Percentiles rank a stretch among this genome's conserved stretches.
Evolutionary conservation across 495 filamentous ascomycete genomes (phyloP).

Genomic region (Penicillium simplicissimum): DNA sequence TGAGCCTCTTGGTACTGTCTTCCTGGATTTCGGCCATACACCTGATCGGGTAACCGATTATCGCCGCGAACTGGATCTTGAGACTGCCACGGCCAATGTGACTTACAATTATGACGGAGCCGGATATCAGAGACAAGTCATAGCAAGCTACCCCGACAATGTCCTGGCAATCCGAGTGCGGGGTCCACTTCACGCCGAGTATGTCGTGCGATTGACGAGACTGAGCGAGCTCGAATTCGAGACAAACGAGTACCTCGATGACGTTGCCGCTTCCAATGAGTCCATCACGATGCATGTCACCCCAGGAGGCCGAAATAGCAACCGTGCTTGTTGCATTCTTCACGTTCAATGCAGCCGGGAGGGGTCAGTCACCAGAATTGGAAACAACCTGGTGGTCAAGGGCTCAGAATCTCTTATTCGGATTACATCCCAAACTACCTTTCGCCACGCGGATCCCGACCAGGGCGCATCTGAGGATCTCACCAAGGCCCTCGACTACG

Average conservation of each 20-base stretch:
- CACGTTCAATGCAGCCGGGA: conserved; percentile 25
- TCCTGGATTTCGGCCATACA: conserved; percentile 47
- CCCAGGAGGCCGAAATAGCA: conserved; percentile 37
- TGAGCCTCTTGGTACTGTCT: conserved; percentile 47
- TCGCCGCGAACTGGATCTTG: conserved; percentile 46
- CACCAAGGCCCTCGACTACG: conserved; percentile 20
- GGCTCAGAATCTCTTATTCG: conserved; percentile 34
- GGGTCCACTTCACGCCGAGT: conserved; percentile 30
- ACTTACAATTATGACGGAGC: conserved; percentile 38
- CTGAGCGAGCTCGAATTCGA: conserved; percentile 42
- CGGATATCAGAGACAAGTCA: conserved; percentile 33
- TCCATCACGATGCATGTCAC: conserved; percentile 42
- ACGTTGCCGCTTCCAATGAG: conserved; percentile 22
- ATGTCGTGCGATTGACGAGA: conserved; percentile 31
- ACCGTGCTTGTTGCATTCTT: conserved; percentile 37
- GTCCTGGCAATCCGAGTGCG: conserved; percentile 44
- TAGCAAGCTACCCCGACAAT: conserved; percentile 44
- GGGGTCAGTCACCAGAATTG: conserved; percentile 28
- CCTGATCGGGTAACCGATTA: conserved; percentile 36
- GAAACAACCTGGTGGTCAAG: conserved; percentile 35
- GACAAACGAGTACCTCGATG: conserved; percentile 45
- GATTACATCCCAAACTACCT: conserved; percentile 44
- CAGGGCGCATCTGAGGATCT: conserved; percentile 25
- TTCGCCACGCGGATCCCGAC: conserved; percentile 34
- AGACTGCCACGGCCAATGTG: conserved; percentile 36